Evolutionary conservation across 2,329 filamentous ascomycete species (phyloP), one percentile per base, ranked within the genome.

Genomic region (Neurospora sp.): DNA sequence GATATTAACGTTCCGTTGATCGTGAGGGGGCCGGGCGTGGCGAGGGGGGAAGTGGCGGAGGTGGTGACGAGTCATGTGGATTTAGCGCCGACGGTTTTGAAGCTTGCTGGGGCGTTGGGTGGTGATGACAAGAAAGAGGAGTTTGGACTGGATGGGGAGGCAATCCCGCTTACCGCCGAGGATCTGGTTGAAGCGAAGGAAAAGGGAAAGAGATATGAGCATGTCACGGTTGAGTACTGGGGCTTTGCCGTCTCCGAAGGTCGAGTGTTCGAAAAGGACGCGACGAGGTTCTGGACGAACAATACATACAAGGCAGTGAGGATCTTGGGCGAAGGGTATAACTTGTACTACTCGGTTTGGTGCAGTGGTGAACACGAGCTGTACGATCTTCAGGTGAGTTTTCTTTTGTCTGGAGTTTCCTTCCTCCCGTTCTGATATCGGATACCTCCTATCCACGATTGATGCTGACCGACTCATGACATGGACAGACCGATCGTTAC

Each of bases 281-380:
- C 75, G 72, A 65, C 39, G 19, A 62, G 71, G 6, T 28, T 74
- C 6, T 68, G 75, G 3, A 62, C 68, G 2, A 83, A 83, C 70
- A 89, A 89, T 73, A 89, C 87, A 0, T 90, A 89, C 80, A 89
- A 90, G 77, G 83, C 82, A 0, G 73, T 89, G 23, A 82, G 87
- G n/a, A 77, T 90, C 6, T 80, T 87, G 4, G 79, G 83, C 0
- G 76, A 83, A 2, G 78, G 79, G 4, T 91, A 91, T 74, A 87
- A 85, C 74, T 76, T 91, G 5, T 87, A 88, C 71, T 92, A 92
- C 74, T 84, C 87, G 0, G 87, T 91, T 0, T 92, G 89, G 89
- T 92, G 90, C 75, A 89, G 80, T 15, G 87, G 88, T 68, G 88
- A 91, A 74, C 85, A 87, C 69, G 89, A 92, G 76, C 82, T 90